Evolutionary conservation across 2,329 filamentous ascomycete genomes (phyloP), one percentile per base, ranked within the genome.

Genomic region (Helotiales sp.): DNA sequence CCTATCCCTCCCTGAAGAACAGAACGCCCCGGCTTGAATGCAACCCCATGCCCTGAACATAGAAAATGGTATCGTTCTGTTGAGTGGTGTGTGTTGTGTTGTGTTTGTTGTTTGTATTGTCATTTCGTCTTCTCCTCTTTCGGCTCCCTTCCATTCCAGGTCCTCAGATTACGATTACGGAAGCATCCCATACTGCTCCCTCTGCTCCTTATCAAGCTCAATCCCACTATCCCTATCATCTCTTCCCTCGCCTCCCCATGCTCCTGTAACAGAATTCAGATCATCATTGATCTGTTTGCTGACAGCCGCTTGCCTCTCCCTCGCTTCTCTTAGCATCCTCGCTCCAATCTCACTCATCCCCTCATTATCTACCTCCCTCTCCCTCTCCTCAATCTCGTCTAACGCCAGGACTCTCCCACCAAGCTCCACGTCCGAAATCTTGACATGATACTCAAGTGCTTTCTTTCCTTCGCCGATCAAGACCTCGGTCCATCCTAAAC

Each of bases 381-480:
- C 61, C 17, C 50, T 50, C 9, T 59, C 72, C 10, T 81, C 76
- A 5, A 85, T 75, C 48, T 93, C 89, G 61, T 93, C 89, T 0
- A 82, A 79, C 2, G 82, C 79, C 3, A 97, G 78, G 1, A 96
- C 89, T 22, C 91, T 83, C 0, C 92, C 92, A 12, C 92, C 91
- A 3, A 97, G 76, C 66, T 90, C 84, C 31, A 96, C 81, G 68
- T 98, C 93, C 63, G 86, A 90, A 8, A 89, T 83, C 29, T 83
- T 82, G 25, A 97, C 90, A 57, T 84, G 81, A 70, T 96, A 96
- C 48, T 89, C 88, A 2, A 99, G 81, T 0, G 95, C 95, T 70
- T 91, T 93, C 69, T 87, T 89, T 5, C 89, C 95, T 66, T 97
- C 92, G 49, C 84, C 87, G 71, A 99, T 96, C 44, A 99, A 81